These are phyloP conservation scores for Kwoniella mangroviensis DNA, from an alignment of 768 basidiomycete genomes.

Conservation along the genomic window DNA sequence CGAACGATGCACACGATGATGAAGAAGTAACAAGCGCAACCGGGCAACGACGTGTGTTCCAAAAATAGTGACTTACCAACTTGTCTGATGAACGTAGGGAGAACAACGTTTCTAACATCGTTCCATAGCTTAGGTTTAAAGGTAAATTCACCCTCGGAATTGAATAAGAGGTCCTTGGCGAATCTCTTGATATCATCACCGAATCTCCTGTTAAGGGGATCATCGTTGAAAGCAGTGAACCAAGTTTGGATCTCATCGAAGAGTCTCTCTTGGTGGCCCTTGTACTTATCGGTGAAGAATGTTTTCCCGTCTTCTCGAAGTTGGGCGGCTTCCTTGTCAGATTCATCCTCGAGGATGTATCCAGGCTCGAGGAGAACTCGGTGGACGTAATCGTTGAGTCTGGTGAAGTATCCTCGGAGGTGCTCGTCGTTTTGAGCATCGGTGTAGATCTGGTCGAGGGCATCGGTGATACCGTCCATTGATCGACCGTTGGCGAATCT, in stretches of 20 bases:
- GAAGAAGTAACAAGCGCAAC: too few species aligned
- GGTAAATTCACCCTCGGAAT: slow-evolving; percentile 73
- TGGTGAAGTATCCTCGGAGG: slow-evolving; percentile 73
- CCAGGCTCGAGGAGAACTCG: slow-evolving; percentile 80
- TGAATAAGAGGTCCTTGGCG: slow-evolving; percentile 74
- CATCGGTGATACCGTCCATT: slow-evolving; percentile 71
- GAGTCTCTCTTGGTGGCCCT: slow-evolving; percentile 77
- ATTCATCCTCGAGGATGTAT: slow-evolving; percentile 80
- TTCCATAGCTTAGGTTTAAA: slow-evolving; percentile 87
- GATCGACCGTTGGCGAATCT: slow-evolving; percentile 80
- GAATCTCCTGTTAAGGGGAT: slow-evolving; percentile 78
- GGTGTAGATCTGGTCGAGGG: slow-evolving; percentile 72
- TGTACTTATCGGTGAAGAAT: slow-evolving; percentile 79
- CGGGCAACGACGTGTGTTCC: too few species aligned
- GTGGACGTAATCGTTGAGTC: slow-evolving; percentile 69
- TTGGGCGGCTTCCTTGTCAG: slow-evolving; percentile 67
- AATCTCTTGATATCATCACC: slow-evolving; percentile 77
- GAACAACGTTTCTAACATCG: slow-evolving; percentile 79
- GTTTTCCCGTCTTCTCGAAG: slow-evolving; percentile 72
- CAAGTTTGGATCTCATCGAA: slow-evolving; percentile 74
- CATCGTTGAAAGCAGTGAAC: slow-evolving; percentile 83
- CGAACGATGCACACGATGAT: too few species aligned
- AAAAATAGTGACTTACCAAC: too few species aligned
- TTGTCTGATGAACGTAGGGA: slow-evolving; percentile 77
- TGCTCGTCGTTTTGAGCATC: slow-evolving; percentile 76